Conservation (phyloP, 2,329 filamentous ascomycete genomes). For the Westerdykella aurantiaca region DNA sequence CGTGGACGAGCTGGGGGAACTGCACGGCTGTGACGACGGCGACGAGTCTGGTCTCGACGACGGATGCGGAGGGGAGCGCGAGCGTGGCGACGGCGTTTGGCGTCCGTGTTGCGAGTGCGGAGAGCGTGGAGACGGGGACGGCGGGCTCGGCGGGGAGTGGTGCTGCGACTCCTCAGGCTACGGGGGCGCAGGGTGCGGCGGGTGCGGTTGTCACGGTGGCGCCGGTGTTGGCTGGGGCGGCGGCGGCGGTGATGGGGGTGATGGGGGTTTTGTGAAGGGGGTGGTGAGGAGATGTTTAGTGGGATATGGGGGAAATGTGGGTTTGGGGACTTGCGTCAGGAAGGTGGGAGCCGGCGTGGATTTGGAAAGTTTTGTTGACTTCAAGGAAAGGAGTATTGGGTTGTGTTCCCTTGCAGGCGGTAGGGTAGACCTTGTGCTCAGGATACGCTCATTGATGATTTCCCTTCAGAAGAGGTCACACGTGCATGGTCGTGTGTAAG, state of each 20-base stretch:
- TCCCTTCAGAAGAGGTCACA: too few species aligned
- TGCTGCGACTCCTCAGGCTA: neutral
- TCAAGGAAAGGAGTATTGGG: too few species aligned
- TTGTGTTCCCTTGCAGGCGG: too few species aligned
- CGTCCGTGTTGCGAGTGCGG: slow-evolving; percentile 16
- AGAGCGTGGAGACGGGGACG: slow-evolving; percentile 26
- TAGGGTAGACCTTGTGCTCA: too few species aligned
- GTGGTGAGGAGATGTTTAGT: neutral
- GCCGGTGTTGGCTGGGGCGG: neutral
- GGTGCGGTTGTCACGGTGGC: neutral
- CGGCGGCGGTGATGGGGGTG: neutral
- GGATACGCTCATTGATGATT: too few species aligned
- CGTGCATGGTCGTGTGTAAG: too few species aligned
- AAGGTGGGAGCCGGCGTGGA: too few species aligned
- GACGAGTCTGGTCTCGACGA: slow-evolving; percentile 26
- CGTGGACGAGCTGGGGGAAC: slow-evolving; percentile 33
- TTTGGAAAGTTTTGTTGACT: too few species aligned
- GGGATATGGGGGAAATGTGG: neutral
- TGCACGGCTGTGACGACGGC: slow-evolving; percentile 31
- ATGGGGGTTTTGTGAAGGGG: neutral
- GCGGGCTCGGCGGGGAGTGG: slow-evolving; percentile 3
- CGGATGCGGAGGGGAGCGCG: slow-evolving; percentile 7
- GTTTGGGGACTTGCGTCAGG: neutral
- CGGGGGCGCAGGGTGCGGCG: neutral
- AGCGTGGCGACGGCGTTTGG: slow-evolving; percentile 26